Evolutionary conservation across 1,284 basidiomycete species (phyloP).

Genomic region (Coriolopsis trogii): DNA sequence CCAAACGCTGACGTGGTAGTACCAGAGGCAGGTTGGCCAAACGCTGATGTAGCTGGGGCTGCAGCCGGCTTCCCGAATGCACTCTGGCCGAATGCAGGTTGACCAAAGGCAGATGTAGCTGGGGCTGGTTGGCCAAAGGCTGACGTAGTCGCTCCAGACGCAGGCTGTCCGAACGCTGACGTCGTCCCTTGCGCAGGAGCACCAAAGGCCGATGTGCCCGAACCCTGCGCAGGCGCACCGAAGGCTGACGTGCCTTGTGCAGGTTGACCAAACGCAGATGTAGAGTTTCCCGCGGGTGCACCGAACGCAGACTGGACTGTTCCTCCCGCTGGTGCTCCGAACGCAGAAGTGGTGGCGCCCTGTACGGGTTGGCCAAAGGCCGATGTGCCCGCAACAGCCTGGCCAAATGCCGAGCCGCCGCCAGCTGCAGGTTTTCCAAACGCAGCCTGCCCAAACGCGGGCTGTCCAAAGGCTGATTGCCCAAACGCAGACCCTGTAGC

Average conservation of each 20-base stretch:
- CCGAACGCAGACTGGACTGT: conserved; percentile 38
- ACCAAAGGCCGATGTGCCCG: conserved; percentile 12
- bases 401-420: too few species aligned
- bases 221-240: conserved; percentile 30
- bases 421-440: too few species aligned
- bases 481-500: conserved; percentile 24
- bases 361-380: too few species aligned
- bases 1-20: conserved; percentile 36
- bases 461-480: conserved; percentile 21
- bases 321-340: neutral
- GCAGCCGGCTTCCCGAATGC: conserved; percentile 33
- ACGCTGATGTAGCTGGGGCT: conserved; percentile 22
- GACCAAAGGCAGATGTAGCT: conserved; percentile 21
- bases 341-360: too few species aligned
- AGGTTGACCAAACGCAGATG: conserved; percentile 34
- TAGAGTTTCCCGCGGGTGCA: conserved; percentile 14
- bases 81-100: conserved; percentile 14
- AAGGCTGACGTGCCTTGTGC: conserved; percentile 35
- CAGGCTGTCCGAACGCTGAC: conserved; percentile 15
- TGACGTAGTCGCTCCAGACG: conserved; percentile 21
- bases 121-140: conserved; percentile 38
- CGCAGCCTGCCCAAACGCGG: too few species aligned
- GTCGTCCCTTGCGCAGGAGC: conserved; percentile 4
- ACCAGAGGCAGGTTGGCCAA: conserved; percentile 20
- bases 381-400: too few species aligned